Conservation (phyloP, 2,329 filamentous ascomycete species). For the Pseudogymnoascus verrucosus region DNA sequence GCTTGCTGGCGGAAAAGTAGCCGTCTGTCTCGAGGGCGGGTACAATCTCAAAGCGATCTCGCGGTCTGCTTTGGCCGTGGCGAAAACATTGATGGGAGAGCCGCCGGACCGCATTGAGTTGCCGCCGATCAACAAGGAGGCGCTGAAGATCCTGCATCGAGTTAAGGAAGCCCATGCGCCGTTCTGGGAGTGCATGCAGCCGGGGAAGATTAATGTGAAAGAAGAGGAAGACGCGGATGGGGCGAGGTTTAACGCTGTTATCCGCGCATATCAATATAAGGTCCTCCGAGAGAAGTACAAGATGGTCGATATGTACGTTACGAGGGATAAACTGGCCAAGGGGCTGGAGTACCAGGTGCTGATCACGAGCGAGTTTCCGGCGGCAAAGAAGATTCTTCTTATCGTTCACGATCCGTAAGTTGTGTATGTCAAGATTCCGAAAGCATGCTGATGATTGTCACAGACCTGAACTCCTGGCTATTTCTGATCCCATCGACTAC, state of each 20-base stretch:
- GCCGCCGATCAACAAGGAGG: constrained; percentile 49
- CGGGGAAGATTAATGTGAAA: constrained; percentile 49
- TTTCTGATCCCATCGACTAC: constrained; percentile 61
- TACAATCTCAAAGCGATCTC: constrained; percentile 94
- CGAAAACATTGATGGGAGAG: constrained; percentile 89
- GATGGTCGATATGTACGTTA: constrained; percentile 76
- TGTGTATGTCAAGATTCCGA: constrained; percentile 11
- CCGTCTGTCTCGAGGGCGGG: constrained; percentile 89
- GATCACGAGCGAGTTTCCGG: constrained; percentile 63
- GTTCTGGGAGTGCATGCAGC: constrained; percentile 85
- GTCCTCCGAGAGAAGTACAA: constrained; percentile 61
- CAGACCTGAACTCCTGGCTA: constrained; percentile 62
- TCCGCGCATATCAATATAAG: constrained; percentile 69
- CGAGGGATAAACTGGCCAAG: constrained; percentile 62
- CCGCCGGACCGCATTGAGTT: constrained; percentile 60
- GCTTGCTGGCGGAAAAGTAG: constrained; percentile 78
- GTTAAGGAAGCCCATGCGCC: constrained; percentile 54
- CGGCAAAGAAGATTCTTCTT: constrained; percentile 62
- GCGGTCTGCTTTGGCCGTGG: constrained; percentile 83
- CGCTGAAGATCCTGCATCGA: constrained; percentile 46
- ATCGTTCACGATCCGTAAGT: constrained; percentile 86
- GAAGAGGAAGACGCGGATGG: constrained; percentile 45
- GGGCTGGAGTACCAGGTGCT: constrained; percentile 83
- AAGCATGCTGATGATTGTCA: constrained; percentile 15
- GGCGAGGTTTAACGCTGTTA: constrained; percentile 67